These are phyloP conservation scores for Coprinopsis strossmayeri DNA, from an alignment of 768 basidiomycete genomes.

Conservation along the genomic window DNA sequence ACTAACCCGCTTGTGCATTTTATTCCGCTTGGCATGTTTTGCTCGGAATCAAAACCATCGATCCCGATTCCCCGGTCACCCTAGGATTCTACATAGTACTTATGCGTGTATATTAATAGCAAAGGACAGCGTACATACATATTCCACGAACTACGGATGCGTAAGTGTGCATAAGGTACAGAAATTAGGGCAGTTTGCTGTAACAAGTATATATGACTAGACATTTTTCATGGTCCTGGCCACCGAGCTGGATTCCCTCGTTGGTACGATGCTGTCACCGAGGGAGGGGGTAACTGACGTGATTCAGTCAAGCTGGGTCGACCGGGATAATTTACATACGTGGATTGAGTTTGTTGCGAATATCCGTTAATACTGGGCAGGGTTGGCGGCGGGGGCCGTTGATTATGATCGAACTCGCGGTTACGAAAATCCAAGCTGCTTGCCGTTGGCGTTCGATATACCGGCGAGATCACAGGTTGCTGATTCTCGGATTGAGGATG, in stretches of 20 bases:
- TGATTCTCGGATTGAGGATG: not conserved
- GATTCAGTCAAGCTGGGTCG: constrained; percentile 14
- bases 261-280: not conserved
- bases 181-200: constrained; percentile 6
- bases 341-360: constrained; percentile 12
- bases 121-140: too few species aligned
- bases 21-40: too few species aligned
- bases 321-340: constrained; percentile 12
- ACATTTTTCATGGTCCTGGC: not conserved
- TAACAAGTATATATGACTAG: not conserved
- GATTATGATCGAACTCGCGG: constrained; percentile 13
- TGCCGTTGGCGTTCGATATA: not conserved
- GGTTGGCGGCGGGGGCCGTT: constrained; percentile 13
- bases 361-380: constrained; percentile 15
- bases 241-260: constrained; percentile 11
- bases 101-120: too few species aligned
- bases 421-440: not conserved
- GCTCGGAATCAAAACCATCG: too few species aligned
- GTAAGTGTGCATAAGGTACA: constrained; percentile 12
- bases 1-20: too few species aligned
- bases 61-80: not conserved
- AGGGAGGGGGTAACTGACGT: constrained; percentile 19
- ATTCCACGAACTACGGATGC: not conserved
- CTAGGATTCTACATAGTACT: too few species aligned
- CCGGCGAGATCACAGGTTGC: not conserved